phyloP scores from a whole-genome alignment of 176 grass and related monocot genomes.

The Triticum urartu region DNA sequence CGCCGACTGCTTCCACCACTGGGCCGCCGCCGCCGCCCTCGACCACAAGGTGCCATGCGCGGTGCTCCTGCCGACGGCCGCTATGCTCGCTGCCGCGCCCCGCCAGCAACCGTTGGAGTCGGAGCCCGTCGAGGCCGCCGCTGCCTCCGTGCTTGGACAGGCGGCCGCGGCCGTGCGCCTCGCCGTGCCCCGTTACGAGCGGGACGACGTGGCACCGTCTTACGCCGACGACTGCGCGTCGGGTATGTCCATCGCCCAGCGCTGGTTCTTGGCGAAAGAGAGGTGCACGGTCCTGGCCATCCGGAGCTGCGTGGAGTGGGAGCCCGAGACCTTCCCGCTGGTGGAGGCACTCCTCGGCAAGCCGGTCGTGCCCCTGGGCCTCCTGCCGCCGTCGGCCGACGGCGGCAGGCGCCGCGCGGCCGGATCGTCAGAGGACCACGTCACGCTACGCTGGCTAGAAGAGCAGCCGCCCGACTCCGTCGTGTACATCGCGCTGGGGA shows the following conservation, averaged over 20 bases:
- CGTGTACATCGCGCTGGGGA: neutral
- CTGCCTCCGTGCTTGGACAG: neutral
- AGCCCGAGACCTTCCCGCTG: neutral
- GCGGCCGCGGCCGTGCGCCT: neutral
- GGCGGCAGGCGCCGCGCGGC: neutral
- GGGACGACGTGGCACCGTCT: neutral
- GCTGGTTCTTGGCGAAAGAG: neutral
- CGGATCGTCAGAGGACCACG: neutral
- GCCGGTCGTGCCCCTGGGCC: neutral
- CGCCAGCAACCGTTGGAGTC: neutral
- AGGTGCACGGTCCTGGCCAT: neutral
- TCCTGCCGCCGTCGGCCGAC: neutral
- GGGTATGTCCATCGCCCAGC: neutral
- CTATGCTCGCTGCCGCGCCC: neutral
- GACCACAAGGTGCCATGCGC: neutral
- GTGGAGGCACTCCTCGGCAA: neutral
- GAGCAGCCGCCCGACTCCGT: neutral
- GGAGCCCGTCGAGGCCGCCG: neutral
- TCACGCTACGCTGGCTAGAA: neutral
- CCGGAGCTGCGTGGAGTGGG: neutral
- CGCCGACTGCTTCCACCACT: neutral
- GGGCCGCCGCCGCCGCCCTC: neutral
- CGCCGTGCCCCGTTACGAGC: neutral
- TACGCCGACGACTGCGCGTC: neutral
- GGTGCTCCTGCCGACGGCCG: neutral